A percentile compares a stretch with the other conserved stretches of the same genome.
Evolutionary conservation across 2,329 filamentous ascomycete genomes (phyloP).

Genomic region (Penicillium fuscoglaucum): DNA sequence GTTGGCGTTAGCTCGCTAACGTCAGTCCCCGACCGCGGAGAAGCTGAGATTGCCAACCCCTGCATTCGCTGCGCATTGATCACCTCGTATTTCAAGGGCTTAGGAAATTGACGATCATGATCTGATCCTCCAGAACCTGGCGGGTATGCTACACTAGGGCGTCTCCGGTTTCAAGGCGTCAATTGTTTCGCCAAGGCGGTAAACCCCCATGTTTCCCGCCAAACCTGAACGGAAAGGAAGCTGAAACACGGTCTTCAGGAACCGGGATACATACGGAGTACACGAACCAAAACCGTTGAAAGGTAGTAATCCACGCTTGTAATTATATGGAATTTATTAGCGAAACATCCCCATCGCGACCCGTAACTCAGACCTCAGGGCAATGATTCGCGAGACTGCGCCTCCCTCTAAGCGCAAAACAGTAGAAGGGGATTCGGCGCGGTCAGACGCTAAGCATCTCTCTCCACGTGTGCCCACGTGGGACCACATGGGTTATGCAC

Average conservation of each 20-base stretch:
- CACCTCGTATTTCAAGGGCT: background rate
- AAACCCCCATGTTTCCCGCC: background rate
- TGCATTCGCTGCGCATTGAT: background rate
- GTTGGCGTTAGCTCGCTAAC: background rate
- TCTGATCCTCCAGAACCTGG: background rate
- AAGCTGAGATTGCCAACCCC: background rate
- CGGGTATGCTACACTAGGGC: background rate
- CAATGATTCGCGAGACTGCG: conserved; percentile 13
- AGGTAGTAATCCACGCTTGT: background rate
- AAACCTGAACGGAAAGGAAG: background rate
- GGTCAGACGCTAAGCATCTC: conserved; percentile 25
- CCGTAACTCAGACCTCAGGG: background rate
- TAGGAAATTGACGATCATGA: background rate
- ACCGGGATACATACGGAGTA: background rate
- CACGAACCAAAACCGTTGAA: conserved; percentile 1
- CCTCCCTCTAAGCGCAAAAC: conserved; percentile 13
- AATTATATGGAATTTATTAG: conserved; percentile 1
- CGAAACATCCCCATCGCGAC: background rate
- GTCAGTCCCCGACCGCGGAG: background rate
- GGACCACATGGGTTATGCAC: conserved; percentile 34
- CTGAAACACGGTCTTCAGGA: background rate
- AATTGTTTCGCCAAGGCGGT: background rate
- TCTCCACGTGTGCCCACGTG: conserved; percentile 41
- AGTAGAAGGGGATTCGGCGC: conserved; percentile 16
- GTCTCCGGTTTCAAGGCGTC: background rate